Evolutionary conservation across 306 rosid genomes (phyloP).

Genomic region (Fagus crenata): DNA sequence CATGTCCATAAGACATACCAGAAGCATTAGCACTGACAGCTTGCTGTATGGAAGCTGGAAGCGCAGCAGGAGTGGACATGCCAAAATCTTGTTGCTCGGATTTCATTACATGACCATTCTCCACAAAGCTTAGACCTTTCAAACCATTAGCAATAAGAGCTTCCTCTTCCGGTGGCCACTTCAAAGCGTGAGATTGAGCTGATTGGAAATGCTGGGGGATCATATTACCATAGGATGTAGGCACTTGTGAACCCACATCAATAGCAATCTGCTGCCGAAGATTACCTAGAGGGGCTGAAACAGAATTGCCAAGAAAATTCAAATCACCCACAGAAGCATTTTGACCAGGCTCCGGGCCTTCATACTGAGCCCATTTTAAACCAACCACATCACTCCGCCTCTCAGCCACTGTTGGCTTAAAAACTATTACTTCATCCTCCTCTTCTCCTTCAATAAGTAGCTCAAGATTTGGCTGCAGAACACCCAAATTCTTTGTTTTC

Average conservation of each 20-base stretch:
- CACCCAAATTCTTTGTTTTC: constrained; percentile 37
- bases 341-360: constrained; percentile 39
- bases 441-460: constrained; percentile 68
- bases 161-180: constrained; percentile 57
- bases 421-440: constrained; percentile 93
- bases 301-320: constrained; percentile 32
- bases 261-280: constrained; percentile 42
- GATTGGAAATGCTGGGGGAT: constrained; percentile 54
- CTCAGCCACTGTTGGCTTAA: constrained; percentile 76
- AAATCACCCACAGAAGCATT: constrained; percentile 47
- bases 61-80: constrained; percentile 32
- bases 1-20: constrained; percentile 40
- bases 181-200: constrained; percentile 51
- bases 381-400: constrained; percentile 49
- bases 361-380: constrained; percentile 42
- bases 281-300: constrained; percentile 36
- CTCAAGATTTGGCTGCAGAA: constrained; percentile 41
- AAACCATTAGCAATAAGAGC: constrained; percentile 53
- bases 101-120: constrained; percentile 61
- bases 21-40: constrained; percentile 34
- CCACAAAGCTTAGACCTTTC: constrained; percentile 61
- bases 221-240: constrained; percentile 41
- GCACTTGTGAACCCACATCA: constrained; percentile 36
- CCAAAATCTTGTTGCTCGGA: constrained; percentile 46
- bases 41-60: constrained; percentile 56